These are phyloP conservation scores for Calocybe cyanea DNA, from an alignment of 768 basidiomycete species.

Conservation along the genomic window DNA sequence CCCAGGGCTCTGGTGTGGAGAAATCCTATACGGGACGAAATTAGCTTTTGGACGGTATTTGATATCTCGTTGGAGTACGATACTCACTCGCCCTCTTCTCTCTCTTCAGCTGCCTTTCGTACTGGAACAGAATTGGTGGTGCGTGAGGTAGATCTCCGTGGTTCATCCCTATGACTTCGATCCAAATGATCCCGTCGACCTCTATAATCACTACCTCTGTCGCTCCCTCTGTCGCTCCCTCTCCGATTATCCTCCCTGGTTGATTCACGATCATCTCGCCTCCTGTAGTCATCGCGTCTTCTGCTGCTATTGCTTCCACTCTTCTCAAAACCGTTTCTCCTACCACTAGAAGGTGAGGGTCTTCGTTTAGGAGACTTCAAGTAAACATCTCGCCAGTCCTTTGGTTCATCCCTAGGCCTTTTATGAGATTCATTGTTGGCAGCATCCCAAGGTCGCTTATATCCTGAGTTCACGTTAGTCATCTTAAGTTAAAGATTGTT, in stretches of 20 bases:
- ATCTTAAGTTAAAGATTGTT: constrained; percentile 45
- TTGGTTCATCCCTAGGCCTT: constrained; percentile 50
- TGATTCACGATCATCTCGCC: neutral
- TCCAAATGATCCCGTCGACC: constrained; percentile 21
- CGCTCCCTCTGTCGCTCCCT: constrained; percentile 28
- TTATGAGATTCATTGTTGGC: constrained; percentile 44
- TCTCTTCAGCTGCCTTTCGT: constrained; percentile 48
- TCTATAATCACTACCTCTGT: constrained; percentile 15
- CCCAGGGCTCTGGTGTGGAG: constrained; percentile 43
- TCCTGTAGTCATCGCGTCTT: constrained; percentile 26
- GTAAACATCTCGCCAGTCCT: constrained; percentile 71
- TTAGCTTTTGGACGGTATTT: constrained; percentile 5
- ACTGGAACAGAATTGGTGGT: constrained; percentile 2
- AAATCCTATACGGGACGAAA: constrained; percentile 47
- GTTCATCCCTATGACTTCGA: constrained; percentile 21
- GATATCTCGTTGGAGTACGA: constrained; percentile 20
- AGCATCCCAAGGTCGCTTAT: constrained; percentile 76
- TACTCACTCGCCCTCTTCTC: constrained; percentile 94
- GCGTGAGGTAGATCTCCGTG: constrained; percentile 18
- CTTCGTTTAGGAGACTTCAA: constrained; percentile 37
- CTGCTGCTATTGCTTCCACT: constrained; percentile 26
- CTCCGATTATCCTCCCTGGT: constrained; percentile 29
- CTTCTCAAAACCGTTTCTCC: constrained; percentile 35
- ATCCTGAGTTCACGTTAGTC: constrained; percentile 84
- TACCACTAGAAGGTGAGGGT: constrained; percentile 15